Base-by-base conservation (phyloP, 208 protist genomes). In the Phytomonas sp. region DNA sequence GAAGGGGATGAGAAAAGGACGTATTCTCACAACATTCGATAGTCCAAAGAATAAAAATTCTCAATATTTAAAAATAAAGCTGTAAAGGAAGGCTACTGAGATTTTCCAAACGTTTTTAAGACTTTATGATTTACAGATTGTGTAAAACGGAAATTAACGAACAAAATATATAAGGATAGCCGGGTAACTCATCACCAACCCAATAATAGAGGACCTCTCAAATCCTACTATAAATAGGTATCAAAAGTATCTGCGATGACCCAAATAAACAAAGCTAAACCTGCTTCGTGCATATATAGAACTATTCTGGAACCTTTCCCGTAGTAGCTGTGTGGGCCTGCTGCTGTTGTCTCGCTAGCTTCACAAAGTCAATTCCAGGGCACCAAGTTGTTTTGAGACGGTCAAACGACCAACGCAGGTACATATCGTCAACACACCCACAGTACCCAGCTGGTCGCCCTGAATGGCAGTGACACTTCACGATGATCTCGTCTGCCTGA, bases 361-460 rank as follows among this genome's bases (percentile, higher is more conserved):
- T 72, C 33, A 73, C 76, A 65, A 92, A 87, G 75, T 92, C 77
- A 13, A 87, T 81, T 15, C 76, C 78, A 28, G 81, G 73, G 61
- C 82, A 84, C 87, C 89, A 94, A 32, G 77, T 74, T 4, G 79
- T 70, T 53, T 75, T 73, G 46, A 91, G 75, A 23, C 89, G 84
- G 63, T 95, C 87, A 62, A 80, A 72, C 5, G 84, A 82, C 85
- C 87, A 93, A 20, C 90, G 90, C 26, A 84, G 66, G 66, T 88
- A 88, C 90, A 96, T 96, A 75, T 96, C 90, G 68, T 96, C 90
- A 7, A 96, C 83, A 69, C 90, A 96, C 5, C 90, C 90, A 65
- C 90, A 96, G 74, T 79, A 86, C n/a, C 87, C 85, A 34, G 66
- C 79, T 0, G 77, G 76, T 0, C 78, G 71, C 2, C 85, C 87